phyloP scores from a whole-genome alignment of 768 basidiomycete species.

The Lactifluus hygrophoroides region DNA sequence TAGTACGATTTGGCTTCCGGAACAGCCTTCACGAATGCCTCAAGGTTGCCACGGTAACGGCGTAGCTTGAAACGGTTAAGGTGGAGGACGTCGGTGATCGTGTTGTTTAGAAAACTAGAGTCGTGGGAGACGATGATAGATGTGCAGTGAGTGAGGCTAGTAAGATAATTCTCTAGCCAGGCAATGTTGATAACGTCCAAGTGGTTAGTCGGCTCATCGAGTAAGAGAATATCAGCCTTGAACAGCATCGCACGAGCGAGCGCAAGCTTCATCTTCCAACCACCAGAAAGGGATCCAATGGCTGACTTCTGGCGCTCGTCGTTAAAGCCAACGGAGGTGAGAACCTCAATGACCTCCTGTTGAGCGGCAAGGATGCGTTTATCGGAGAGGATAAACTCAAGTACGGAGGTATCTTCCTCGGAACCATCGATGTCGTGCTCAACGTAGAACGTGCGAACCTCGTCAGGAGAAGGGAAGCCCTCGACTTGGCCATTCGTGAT shows the following conservation, averaged over 20 bases:
- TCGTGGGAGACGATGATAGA: constrained; percentile 99
- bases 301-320: constrained; percentile 78
- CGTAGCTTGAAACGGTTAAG: constrained; percentile 97
- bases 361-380: constrained; percentile 66
- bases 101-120: constrained; percentile 95
- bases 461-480: constrained; percentile 94
- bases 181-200: constrained; percentile 96
- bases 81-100: constrained; percentile 95
- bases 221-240: constrained; percentile 93
- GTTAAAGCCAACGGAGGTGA: constrained; percentile 87
- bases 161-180: constrained; percentile 94
- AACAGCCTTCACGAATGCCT: constrained; percentile 87
- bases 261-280: constrained; percentile 99
- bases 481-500: constrained; percentile 96
- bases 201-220: constrained; percentile 96
- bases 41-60: constrained; percentile 92
- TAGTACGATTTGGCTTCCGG: constrained; percentile 98
- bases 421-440: constrained; percentile 98
- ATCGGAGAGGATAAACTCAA: constrained; percentile 81
- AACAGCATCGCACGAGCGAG: constrained; percentile 96
- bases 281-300: constrained; percentile 90
- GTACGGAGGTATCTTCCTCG: constrained; percentile 85
- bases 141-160: constrained; percentile 79
- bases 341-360: constrained; percentile 69
- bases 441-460: constrained; percentile 98